phyloP scores from a whole-genome alignment of 2,329 filamentous ascomycete species.

The Coniella lustricola region DNA sequence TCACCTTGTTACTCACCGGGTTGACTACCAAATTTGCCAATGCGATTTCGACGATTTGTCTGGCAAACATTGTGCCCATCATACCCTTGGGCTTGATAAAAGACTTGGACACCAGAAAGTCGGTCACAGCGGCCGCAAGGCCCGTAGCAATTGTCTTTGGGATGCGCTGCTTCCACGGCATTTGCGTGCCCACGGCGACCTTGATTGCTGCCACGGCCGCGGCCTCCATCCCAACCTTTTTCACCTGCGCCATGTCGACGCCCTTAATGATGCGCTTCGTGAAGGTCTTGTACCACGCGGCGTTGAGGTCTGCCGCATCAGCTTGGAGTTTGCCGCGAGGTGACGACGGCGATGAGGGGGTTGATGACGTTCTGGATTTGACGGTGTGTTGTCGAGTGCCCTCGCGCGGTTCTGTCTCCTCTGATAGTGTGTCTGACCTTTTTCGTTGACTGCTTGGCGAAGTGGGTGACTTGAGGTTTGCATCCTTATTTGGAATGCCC shows the following conservation, averaged over 20 bases:
- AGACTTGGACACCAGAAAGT: constrained; percentile 13
- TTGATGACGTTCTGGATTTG: background rate
- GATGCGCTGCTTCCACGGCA: constrained; percentile 14
- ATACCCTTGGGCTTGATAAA: constrained; percentile 11
- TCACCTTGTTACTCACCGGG: constrained; percentile 10
- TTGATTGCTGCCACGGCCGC: constrained; percentile 15
- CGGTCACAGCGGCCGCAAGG: constrained; percentile 11
- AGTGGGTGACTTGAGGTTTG: background rate
- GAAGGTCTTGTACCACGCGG: constrained; percentile 10
- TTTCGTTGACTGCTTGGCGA: background rate
- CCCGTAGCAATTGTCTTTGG: constrained; percentile 11
- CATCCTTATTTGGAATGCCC: background rate
- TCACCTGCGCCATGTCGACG: constrained; percentile 10
- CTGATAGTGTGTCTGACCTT: background rate
- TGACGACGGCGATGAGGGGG: no score
- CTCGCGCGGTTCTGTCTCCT: background rate
- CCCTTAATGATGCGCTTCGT: constrained; percentile 9
- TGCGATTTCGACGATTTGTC: constrained; percentile 12
- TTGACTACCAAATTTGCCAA: constrained; percentile 14
- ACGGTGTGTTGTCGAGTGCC: background rate
- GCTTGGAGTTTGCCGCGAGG: background rate
- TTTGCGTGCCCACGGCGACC: constrained; percentile 13
- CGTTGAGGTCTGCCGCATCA: constrained; percentile 8
- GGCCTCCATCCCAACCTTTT: constrained; percentile 12
- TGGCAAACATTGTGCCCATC: constrained; percentile 12